Evolutionary conservation across 116 monocot genomes (phyloP).

Genomic region (Cymodocea nodosa): DNA sequence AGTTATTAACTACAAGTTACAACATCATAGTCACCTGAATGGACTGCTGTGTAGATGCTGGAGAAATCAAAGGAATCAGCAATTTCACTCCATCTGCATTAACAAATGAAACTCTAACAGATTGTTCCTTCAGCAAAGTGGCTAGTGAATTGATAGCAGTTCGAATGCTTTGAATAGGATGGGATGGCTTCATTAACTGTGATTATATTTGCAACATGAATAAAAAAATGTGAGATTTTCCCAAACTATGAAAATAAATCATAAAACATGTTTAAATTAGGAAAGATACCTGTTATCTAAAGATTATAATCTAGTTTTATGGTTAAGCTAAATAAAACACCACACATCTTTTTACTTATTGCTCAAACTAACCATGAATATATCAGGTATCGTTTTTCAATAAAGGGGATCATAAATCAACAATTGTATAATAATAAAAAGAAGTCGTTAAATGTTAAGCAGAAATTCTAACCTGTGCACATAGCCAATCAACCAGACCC

Average conservation of each 20-base stretch:
- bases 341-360: no score
- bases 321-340: no score
- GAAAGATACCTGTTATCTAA: no score
- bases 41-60: constrained; percentile 92
- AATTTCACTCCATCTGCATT: constrained; percentile 80
- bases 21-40: constrained; percentile 49
- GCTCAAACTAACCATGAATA: no score
- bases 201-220: constrained; percentile 3
- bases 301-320: no score
- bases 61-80: constrained; percentile 79
- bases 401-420: no score
- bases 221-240: neutral
- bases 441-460: neutral
- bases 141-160: constrained; percentile 57
- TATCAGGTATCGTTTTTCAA: no score
- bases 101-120: constrained; percentile 67
- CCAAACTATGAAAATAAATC: no score
- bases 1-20: neutral
- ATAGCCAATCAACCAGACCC: constrained; percentile 77
- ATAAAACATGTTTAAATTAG: no score
- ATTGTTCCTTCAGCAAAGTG: constrained; percentile 56
- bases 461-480: constrained; percentile 64
- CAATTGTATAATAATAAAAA: no score
- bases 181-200: constrained; percentile 76
- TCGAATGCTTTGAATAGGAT: constrained; percentile 60